Conservation (phyloP, 129 eudicot species). For the Silybum marianum region DNA sequence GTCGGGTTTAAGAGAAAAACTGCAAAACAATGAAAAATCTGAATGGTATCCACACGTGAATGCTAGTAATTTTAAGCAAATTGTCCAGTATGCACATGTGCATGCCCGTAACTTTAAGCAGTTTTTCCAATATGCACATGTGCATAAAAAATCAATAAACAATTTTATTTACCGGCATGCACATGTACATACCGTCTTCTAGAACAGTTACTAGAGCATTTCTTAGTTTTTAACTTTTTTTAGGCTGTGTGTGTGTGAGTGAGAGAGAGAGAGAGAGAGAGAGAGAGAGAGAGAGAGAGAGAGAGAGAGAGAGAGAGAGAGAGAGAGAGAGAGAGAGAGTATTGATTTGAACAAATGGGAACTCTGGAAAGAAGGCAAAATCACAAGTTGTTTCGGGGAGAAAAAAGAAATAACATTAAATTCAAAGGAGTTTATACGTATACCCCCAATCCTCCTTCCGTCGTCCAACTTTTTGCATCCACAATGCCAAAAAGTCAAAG, state of each 20-base stretch:
- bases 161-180: too few relatives aligned
- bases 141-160: too few relatives aligned
- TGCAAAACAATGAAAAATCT: too few relatives aligned
- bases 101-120: too few relatives aligned
- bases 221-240: not conserved
- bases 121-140: too few relatives aligned
- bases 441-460: not conserved
- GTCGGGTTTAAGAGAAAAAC: too few relatives aligned
- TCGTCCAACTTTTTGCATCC: not conserved
- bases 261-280: not conserved
- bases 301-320: not conserved
- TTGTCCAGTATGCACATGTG: too few relatives aligned
- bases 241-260: too few relatives aligned
- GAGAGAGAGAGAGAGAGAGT: not conserved
- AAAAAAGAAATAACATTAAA: not conserved
- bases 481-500: constrained; percentile 37
- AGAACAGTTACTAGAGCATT: not conserved
- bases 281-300: not conserved
- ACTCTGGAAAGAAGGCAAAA: not conserved
- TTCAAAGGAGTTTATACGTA: constrained; percentile 1
- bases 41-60: too few relatives aligned
- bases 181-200: too few relatives aligned
- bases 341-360: not conserved
- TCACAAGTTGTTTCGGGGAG: not conserved
- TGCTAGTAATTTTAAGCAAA: too few relatives aligned